phyloP scores from a whole-genome alignment of 495 filamentous ascomycete species.

The Annulohypoxylon maeteangense region DNA sequence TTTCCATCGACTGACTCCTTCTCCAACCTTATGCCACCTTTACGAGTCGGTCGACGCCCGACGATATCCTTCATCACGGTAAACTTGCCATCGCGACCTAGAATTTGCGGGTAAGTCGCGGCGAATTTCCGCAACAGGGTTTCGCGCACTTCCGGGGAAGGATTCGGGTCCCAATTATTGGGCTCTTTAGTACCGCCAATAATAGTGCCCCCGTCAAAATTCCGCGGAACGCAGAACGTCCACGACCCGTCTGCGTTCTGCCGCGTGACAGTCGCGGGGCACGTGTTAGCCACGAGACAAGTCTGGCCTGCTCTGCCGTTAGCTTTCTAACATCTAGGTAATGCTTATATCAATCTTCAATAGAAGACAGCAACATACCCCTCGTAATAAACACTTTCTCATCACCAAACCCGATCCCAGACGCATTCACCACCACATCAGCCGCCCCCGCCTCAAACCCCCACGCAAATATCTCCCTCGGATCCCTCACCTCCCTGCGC shows the following conservation, averaged over 20 bases:
- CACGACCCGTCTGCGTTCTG: constrained; percentile 68
- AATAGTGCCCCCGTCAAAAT: constrained; percentile 68
- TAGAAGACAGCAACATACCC: constrained; percentile 45
- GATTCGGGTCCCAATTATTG: constrained; percentile 64
- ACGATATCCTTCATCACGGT: constrained; percentile 58
- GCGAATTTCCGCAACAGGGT: constrained; percentile 56
- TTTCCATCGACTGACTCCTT: constrained; percentile 49
- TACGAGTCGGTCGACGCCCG: constrained; percentile 55
- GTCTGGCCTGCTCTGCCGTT: constrained; percentile 52
- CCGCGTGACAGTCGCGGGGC: constrained; percentile 64
- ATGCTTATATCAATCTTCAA: neutral
- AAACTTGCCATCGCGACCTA: constrained; percentile 46
- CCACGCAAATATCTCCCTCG: constrained; percentile 60
- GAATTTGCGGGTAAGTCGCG: constrained; percentile 52
- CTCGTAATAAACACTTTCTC: constrained; percentile 64
- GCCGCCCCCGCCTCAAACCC: constrained; percentile 51
- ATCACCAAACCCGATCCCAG: constrained; percentile 65
- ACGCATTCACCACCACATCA: constrained; percentile 67
- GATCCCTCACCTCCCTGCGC: constrained; percentile 56
- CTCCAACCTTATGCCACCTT: constrained; percentile 57
- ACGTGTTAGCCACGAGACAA: constrained; percentile 55
- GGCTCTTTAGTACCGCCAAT: constrained; percentile 73
- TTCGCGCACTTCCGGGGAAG: constrained; percentile 58
- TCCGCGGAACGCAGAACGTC: constrained; percentile 70
- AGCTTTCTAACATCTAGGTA: neutral